Evolutionary conservation across 352 stramenopile genomes (phyloP), one percentile per base, ranked within the genome.

Genomic region (Nothophytophthora sp.): DNA sequence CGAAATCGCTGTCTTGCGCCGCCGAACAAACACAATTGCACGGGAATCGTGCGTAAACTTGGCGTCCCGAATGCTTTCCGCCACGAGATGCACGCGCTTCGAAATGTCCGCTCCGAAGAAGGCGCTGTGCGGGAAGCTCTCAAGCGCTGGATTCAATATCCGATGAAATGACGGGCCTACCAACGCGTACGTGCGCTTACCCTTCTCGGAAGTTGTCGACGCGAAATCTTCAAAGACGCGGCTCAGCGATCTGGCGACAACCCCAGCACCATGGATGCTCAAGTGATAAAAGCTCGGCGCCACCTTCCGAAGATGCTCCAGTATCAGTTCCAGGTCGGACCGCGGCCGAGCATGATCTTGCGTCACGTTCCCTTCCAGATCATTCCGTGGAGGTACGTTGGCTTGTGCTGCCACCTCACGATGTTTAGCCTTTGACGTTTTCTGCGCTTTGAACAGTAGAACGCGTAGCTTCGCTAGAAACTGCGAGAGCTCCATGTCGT

Each of bases 21-120:
- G 71, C 6, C 70, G 67, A 9, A 93, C 78, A 69, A 93, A 93
- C 20, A 93, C 80, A 40, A 93, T 93, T 13, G 74, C 80, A 18
- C 82, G 73, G 4, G 76, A 88, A 20, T 84, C 67, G 27, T 80
- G 48, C 16, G 67, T 67, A 36, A 86, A 85, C 3, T 73, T 54
- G 2, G 69, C 63, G 4, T 66, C 39, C 9, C 53, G 41, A 18
- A 90, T 81, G 16, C 75, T 71, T 0, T 76, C 34, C 7, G 69
- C 80, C 4, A 92, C 63, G 20, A 70, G 50, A 40, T 67, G 63
- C 10, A 92, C 82, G 20, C 79, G 80, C 18, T 67, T 66, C 2
- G 80, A 81, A 7, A 92, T 71, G 12, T 83, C 59, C 3, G 67
- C 43, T 9, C 54, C 50, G 30, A 39, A 41, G 33, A 63, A 57